Conservation (phyloP, 2,329 filamentous ascomycete species). For the Microthyrium microscopicum region DNA sequence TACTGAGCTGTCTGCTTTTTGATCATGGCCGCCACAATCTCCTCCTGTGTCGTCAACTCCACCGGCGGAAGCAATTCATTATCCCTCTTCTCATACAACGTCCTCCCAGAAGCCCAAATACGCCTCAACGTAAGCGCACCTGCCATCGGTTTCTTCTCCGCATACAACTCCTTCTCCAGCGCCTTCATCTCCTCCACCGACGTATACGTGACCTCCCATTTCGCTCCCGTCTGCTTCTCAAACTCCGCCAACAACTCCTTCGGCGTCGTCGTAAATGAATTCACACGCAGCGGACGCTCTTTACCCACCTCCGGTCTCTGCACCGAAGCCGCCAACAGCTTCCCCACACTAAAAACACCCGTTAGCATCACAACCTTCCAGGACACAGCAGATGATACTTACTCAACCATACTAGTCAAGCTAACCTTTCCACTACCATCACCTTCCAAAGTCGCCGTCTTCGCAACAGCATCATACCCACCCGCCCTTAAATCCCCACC, state of each 20-base stretch:
- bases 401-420: conserved; percentile 58
- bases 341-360: conserved; percentile 38
- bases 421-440: conserved; percentile 45
- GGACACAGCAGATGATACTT: conserved; percentile 18
- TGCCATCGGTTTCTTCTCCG: conserved; percentile 32
- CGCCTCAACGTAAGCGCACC: conserved; percentile 44
- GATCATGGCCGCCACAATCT: conserved; percentile 24
- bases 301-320: conserved; percentile 36
- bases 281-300: conserved; percentile 46
- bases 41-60: conserved; percentile 33
- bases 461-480: conserved; percentile 40
- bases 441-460: conserved; percentile 44
- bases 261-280: conserved; percentile 53
- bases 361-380: conserved; percentile 1
- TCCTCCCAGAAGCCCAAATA: conserved; percentile 59
- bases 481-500: conserved; percentile 28
- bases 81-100: conserved; percentile 50
- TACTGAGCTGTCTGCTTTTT: conserved; percentile 14
- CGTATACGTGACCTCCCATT: conserved; percentile 39
- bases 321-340: conserved; percentile 45
- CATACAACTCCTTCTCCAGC: conserved; percentile 44
- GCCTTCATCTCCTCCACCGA: conserved; percentile 36
- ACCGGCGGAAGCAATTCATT: conserved; percentile 39
- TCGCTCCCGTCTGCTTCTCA: conserved; percentile 44
- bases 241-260: conserved; percentile 48